phyloP scores from a whole-genome alignment of 1,139 yeast genomes.

The Yamadazyma atlantica region DNA sequence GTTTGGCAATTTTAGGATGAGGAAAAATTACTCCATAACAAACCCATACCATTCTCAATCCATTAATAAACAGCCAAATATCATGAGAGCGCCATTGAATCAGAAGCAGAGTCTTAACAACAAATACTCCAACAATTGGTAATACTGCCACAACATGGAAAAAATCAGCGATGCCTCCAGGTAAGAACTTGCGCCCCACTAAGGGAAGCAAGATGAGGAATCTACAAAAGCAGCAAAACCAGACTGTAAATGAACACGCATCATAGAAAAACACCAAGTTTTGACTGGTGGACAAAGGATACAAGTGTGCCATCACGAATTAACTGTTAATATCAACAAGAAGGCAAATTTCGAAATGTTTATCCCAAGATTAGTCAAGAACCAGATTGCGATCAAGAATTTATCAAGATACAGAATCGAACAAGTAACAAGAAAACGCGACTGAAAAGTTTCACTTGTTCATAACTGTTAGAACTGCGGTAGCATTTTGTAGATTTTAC shows the following conservation, averaged over 20 bases:
- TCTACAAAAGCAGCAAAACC: slow-evolving; percentile 53
- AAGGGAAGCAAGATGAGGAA: slow-evolving; percentile 55
- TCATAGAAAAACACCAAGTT: slow-evolving; percentile 38
- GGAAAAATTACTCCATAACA: slow-evolving; percentile 48
- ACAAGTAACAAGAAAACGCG: neutral
- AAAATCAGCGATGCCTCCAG: slow-evolving; percentile 71
- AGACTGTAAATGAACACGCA: slow-evolving; percentile 42
- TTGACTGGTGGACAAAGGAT: slow-evolving; percentile 34
- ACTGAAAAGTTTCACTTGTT: neutral
- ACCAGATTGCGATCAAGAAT: no score
- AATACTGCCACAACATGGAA: slow-evolving; percentile 45
- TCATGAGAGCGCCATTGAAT: slow-evolving; percentile 13
- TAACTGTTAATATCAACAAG: neutral
- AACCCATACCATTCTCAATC: slow-evolving; percentile 38
- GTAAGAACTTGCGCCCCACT: slow-evolving; percentile 60
- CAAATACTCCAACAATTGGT: slow-evolving; percentile 30
- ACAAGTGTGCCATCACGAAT: slow-evolving; percentile 24
- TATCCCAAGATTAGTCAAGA: no score
- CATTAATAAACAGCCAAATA: slow-evolving; percentile 32
- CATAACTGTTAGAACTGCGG: neutral
- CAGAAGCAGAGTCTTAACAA: slow-evolving; percentile 21
- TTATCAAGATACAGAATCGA: no score
- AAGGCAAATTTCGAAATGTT: no score
- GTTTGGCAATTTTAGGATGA: slow-evolving; percentile 51
- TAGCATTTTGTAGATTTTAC: no score